A percentile compares a stretch with the other conserved stretches of the same genome.
These are phyloP conservation scores for Erysiphe neolycopersici DNA, from an alignment of 2,329 filamentous ascomycete species.

Conservation along the genomic window DNA sequence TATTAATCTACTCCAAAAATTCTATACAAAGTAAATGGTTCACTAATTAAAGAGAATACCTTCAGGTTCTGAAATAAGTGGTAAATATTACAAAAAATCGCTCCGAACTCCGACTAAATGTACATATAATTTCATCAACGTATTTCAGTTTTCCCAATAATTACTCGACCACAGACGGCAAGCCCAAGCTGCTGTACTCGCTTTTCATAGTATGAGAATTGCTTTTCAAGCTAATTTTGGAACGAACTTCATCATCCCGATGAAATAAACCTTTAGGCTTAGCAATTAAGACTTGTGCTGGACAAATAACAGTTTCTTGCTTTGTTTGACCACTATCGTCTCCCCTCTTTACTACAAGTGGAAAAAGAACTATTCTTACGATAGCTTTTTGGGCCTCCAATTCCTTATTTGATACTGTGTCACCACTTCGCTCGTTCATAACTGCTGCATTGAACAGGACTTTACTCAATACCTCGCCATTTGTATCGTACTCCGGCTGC, in stretches of 20 bases:
- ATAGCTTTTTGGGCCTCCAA: constrained; percentile 50
- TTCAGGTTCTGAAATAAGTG: too few species aligned
- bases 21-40: too few species aligned
- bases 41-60: too few species aligned
- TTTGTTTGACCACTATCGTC: constrained; percentile 69
- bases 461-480: constrained; percentile 67
- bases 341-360: constrained; percentile 85
- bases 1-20: too few species aligned
- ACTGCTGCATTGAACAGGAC: constrained; percentile 77
- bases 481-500: constrained; percentile 80
- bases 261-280: constrained; percentile 13
- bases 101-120: too few species aligned
- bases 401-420: constrained; percentile 42
- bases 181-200: neutral
- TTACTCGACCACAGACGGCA: too few species aligned
- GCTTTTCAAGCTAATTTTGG: constrained; percentile 12
- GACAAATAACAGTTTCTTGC: constrained; percentile 85
- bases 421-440: constrained; percentile 77
- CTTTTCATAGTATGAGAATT: constrained; percentile 8
- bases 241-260: constrained; percentile 5
- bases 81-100: too few species aligned
- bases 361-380: constrained; percentile 83
- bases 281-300: constrained; percentile 74
- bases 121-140: too few species aligned
- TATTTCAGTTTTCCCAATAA: too few species aligned